Conservation (phyloP, 306 rosid species). For the Geum urbanum region DNA sequence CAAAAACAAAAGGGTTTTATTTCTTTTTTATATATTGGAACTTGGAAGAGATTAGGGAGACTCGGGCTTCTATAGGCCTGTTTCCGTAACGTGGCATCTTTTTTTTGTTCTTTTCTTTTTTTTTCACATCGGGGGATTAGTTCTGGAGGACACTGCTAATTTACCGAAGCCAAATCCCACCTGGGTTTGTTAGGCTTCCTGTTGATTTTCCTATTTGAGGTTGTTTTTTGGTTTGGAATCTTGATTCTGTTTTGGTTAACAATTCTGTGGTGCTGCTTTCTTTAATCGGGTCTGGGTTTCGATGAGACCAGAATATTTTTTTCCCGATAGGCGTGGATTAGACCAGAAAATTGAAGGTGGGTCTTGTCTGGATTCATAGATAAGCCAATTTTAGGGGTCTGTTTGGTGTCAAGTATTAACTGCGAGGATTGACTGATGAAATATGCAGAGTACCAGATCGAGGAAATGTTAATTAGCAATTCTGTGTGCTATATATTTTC, state of each 20-base stretch:
- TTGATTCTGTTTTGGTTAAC: neutral
- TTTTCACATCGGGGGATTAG: neutral
- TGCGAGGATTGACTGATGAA: neutral
- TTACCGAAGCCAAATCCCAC: neutral
- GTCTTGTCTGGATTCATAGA: neutral
- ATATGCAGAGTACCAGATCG: neutral
- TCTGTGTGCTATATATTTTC: too few species aligned
- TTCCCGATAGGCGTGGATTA: neutral
- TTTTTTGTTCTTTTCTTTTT: neutral
- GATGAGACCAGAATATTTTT: too few species aligned
- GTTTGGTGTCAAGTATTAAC: neutral
- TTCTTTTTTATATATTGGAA: neutral
- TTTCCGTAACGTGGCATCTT: constrained; percentile 14
- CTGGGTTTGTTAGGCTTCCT: neutral
- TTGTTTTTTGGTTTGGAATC: neutral
- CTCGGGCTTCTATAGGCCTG: constrained; percentile 29
- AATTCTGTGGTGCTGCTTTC: neutral
- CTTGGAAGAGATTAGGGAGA: neutral
- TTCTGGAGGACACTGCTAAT: too few species aligned
- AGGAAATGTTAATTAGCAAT: neutral
- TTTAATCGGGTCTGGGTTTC: neutral
- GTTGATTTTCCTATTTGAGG: neutral
- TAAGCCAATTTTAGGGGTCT: neutral
- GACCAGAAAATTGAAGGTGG: neutral
- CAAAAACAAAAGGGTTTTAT: neutral